Conservation (phyloP, 176 grass and related monocot species). For the Ampelocalamus luodianensis region DNA sequence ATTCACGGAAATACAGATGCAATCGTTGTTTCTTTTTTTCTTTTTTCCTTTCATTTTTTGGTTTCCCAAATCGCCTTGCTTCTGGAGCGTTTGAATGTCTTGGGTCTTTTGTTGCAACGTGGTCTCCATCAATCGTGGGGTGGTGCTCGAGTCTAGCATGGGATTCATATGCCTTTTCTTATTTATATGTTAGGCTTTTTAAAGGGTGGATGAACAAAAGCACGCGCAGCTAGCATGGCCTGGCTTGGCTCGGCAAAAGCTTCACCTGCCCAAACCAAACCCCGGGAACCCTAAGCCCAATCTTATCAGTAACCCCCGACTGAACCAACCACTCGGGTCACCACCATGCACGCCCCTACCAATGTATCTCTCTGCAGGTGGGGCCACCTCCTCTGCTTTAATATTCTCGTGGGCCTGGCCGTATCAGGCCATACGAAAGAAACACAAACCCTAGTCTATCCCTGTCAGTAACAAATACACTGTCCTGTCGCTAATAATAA, state of each 20-base stretch:
- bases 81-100: background rate
- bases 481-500: background rate
- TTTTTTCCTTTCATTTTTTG: background rate
- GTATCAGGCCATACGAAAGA: background rate
- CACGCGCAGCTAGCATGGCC: background rate
- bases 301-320: background rate
- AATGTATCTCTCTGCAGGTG: background rate
- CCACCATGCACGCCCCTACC: background rate
- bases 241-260: background rate
- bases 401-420: background rate
- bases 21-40: too few species aligned
- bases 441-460: constrained; percentile 4
- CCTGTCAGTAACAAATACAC: background rate
- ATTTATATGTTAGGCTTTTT: background rate
- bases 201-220: background rate
- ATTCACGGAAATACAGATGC: too few species aligned
- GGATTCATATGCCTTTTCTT: background rate
- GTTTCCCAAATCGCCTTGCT: too few species aligned
- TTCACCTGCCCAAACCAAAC: background rate
- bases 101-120: background rate
- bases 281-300: background rate
- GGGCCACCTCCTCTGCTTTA: background rate
- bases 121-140: background rate
- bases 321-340: background rate
- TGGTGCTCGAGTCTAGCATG: background rate